Evolutionary conservation across 768 basidiomycete genomes (phyloP), one percentile per base, ranked within the genome.

Genomic region (Boletus vinaceobasis): DNA sequence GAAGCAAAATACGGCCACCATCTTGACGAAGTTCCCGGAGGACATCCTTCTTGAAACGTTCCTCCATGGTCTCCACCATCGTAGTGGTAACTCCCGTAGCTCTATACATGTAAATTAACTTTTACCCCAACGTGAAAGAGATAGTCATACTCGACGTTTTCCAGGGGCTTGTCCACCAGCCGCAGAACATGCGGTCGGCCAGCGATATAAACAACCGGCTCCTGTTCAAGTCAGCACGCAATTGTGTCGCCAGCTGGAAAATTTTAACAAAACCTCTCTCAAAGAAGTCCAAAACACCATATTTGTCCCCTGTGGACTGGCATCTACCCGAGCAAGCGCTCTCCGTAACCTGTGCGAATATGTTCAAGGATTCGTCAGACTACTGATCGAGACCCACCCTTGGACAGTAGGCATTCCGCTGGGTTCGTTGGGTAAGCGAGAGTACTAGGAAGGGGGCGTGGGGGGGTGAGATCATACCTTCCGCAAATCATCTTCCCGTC

Each of bases 371-470:
- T 52, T 42, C 13, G 10, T 46, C 37, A 13, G 8, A 44, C 14
- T 9, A 17, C 26, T 13, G 32, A 35, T 50, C 48, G 29, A 29
- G 6, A 52, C 59, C 15, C 31, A 64, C 67, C 96, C 96, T 64
- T 92, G 84, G 2, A 88, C 85, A 1, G 93, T 95, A 4, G 96
- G 96, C 95, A 98, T 98, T 15, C 95, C 95, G 60, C 88, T 94
- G 42, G 8, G 23, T 50, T 37, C 33, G n/a, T 47, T 26, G 19
- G 13, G 48, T 53, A 38, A 60, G 66, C 71, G 56, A 74, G 0
- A 64, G 65, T 54, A 36, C 32, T 11, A 35, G 50, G 44, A 64
- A 50, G 23, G 14, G 31, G 33, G 11, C 8, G 13, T n/a, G 5
- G 36, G 36, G n/a, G 40, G 29, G 15, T 19, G 37, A 36, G 35